Evolutionary conservation across 495 filamentous ascomycete genomes (phyloP), one percentile per base, ranked within the genome.

Genomic region (Talaromyces borbonicus): DNA sequence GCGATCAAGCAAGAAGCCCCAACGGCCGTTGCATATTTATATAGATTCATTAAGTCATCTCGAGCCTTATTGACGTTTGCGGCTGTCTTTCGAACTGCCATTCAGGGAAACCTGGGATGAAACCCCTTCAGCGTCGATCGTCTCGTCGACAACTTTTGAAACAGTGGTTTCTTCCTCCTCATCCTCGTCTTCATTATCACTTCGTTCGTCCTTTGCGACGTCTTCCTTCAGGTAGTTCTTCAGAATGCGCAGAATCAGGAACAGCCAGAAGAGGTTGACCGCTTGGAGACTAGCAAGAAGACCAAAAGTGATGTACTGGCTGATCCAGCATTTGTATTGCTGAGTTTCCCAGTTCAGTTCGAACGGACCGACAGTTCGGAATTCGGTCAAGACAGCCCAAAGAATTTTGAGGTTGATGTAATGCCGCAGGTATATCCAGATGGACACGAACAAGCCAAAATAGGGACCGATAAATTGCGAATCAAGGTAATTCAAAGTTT

Each of bases 351-450:
- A 94, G 69, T 93, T 78, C 47, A 94, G 69, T 50, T 82, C 82
- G 61, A 81, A 98, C 4, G 88, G 86, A 6, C 93, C 92, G 30
- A 98, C 77, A 43, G 84, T 90, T 52, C 79, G 70, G 73, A 95
- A 96, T 57, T 94, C 80, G 52, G 84, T 93, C 65, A 95, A 73
- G 19, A 88, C 78, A 31, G 84, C 84, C 68, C 72, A 84, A 44
- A 98, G 72, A 61, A 98, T 93, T 58, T 78, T 76, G 39, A 98
- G 69, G 64, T 97, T 97, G 59, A 95, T 67, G 60, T 81, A 85
- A 63, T 98, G 92, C 43, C 92, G 87, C 48, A 90, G 74, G 66
- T 98, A 98, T 60, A 85, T 78, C 92, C 92, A 98, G 51, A 84
- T 67, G 52, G 64, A 66, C 47, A 94, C 83, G 67, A 97, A 98